Conservation (phyloP, 169 alveolate genomes). For the Ichthyophthirius multifiliis region DNA sequence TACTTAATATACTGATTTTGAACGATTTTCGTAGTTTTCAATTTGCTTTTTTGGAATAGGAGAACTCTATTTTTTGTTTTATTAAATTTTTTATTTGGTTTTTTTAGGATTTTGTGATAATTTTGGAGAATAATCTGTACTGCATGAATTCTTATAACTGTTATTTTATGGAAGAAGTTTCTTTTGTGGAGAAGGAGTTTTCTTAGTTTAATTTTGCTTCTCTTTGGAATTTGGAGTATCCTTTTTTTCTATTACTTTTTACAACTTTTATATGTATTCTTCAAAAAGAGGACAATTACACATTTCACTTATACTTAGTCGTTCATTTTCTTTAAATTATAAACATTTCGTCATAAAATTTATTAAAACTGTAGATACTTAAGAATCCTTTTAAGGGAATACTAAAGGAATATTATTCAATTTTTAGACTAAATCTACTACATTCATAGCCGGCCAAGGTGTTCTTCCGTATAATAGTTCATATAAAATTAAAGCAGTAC, state of each 20-base stretch:
- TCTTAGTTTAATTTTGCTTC: too few species aligned
- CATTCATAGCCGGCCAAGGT: constrained; percentile 36
- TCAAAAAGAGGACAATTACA: not conserved
- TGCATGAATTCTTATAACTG: not conserved
- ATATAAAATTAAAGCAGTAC: constrained; percentile 47
- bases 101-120: not conserved
- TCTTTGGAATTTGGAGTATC: not conserved
- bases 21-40: too few species aligned
- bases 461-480: constrained; percentile 41
- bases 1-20: too few species aligned
- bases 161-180: not conserved
- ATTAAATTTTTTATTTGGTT: too few species aligned
- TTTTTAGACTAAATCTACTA: constrained; percentile 28
- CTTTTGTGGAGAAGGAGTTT: too few species aligned
- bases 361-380: not conserved
- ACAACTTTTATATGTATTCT: not conserved
- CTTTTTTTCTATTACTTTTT: not conserved
- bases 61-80: too few species aligned
- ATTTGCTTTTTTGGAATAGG: too few species aligned
- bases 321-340: not conserved
- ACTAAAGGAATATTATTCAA: not conserved
- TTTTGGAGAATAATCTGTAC: not conserved
- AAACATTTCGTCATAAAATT: not conserved
- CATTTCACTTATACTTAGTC: constrained; percentile 17
- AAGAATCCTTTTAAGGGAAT: not conserved